Evolutionary conservation across 2,329 filamentous ascomycete species (phyloP).

Genomic region (Venturia pyrina): DNA sequence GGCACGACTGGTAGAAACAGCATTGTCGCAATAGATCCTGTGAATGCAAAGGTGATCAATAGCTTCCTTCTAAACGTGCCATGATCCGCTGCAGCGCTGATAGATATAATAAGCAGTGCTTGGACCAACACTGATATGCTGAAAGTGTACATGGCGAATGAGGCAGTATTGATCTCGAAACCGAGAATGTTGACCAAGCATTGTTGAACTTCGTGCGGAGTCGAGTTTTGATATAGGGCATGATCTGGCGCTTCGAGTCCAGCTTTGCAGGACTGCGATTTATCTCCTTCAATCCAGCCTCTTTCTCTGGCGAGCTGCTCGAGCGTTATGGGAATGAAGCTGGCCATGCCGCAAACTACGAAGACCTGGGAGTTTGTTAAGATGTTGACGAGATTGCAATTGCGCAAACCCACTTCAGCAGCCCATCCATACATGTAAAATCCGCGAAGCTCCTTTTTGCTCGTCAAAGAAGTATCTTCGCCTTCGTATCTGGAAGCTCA

Average conservation of each 20-base stretch:
- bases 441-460: slow-evolving; percentile 73
- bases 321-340: slow-evolving; percentile 90
- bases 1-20: slow-evolving; percentile 71
- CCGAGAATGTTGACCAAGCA: slow-evolving; percentile 79
- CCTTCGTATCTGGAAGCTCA: slow-evolving; percentile 48
- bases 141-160: slow-evolving; percentile 98
- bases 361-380: slow-evolving; percentile 8
- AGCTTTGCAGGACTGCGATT: slow-evolving; percentile 61
- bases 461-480: slow-evolving; percentile 84
- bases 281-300: slow-evolving; percentile 75
- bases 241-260: slow-evolving; percentile 24
- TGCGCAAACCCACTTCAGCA: slow-evolving; percentile 48
- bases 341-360: slow-evolving; percentile 60
- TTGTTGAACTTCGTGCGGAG: slow-evolving; percentile 39
- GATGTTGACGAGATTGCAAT: background rate
- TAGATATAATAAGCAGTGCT: slow-evolving; percentile 83
- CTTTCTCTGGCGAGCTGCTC: slow-evolving; percentile 90
- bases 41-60: slow-evolving; percentile 72
- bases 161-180: slow-evolving; percentile 84
- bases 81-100: slow-evolving; percentile 92
- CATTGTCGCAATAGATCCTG: slow-evolving; percentile 78
- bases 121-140: slow-evolving; percentile 85
- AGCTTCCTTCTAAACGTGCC: slow-evolving; percentile 80
- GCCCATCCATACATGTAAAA: slow-evolving; percentile 98
- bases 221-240: background rate